These are phyloP conservation scores for Neurospora sp. DNA, from an alignment of 495 filamentous ascomycete genomes.

Conservation along the genomic window DNA sequence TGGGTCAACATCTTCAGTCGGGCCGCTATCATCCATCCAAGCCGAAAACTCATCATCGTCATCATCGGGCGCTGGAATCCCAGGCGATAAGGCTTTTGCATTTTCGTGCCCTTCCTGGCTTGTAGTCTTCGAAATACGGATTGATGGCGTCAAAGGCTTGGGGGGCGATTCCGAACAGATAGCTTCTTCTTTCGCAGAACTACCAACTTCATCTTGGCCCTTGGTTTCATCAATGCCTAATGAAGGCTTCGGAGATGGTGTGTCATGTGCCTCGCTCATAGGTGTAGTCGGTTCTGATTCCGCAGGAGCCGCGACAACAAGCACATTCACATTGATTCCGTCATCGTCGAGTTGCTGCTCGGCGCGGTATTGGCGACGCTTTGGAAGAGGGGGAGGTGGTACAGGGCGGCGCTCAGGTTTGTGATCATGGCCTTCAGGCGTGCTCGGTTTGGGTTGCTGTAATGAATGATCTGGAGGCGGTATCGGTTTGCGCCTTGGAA, in stretches of 20 bases:
- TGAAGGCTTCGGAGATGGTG: slow-evolving; percentile 31
- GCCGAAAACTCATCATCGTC: slow-evolving; percentile 19
- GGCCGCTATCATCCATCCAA: slow-evolving; percentile 21
- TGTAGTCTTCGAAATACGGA: neutral
- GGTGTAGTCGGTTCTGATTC: slow-evolving; percentile 50
- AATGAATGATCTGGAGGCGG: slow-evolving; percentile 28
- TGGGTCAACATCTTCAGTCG: slow-evolving; percentile 4
- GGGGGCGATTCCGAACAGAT: neutral
- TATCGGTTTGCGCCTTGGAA: slow-evolving; percentile 43
- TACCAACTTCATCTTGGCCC: neutral
- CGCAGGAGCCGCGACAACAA: slow-evolving; percentile 50
- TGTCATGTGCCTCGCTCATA: slow-evolving; percentile 10
- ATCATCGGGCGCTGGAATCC: neutral
- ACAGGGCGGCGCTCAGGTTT: slow-evolving; percentile 29
- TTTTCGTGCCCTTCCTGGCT: neutral
- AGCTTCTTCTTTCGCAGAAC: neutral
- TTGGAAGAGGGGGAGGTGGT: slow-evolving; percentile 34
- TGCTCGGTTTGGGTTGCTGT: slow-evolving; percentile 12
- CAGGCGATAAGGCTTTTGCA: neutral
- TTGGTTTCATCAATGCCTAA: slow-evolving; percentile 29
- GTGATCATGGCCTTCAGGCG: slow-evolving; percentile 17
- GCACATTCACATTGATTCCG: slow-evolving; percentile 39
- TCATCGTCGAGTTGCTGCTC: slow-evolving; percentile 20
- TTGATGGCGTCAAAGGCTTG: slow-evolving; percentile 2
- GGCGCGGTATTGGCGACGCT: slow-evolving; percentile 13